Percentiles rank a stretch among this genome's conserved stretches.
Conservation (phyloP, 2,329 filamentous ascomycete species). For the Podosphaera aphanis region DNA sequence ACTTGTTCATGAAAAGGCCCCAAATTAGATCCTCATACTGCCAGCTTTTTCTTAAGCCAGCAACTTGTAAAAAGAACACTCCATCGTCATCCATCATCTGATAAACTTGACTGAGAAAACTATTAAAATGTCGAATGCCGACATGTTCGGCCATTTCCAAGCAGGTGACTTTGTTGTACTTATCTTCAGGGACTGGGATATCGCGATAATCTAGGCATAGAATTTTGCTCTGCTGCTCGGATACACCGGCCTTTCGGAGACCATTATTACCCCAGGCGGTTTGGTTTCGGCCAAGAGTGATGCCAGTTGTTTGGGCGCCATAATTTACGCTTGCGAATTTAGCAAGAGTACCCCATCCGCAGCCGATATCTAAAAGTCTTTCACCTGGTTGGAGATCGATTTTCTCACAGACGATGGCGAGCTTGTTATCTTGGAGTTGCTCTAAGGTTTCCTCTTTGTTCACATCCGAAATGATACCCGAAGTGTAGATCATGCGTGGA, state of each 20-base stretch:
- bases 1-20: slow-evolving; percentile 99
- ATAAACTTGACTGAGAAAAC: slow-evolving; percentile 67
- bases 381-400: slow-evolving; percentile 65
- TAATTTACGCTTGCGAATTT: slow-evolving; percentile 87
- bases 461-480: slow-evolving; percentile 74
- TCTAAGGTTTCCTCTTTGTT: slow-evolving; percentile 76
- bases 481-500: slow-evolving; percentile 97
- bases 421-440: slow-evolving; percentile 92
- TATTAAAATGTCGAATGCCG: slow-evolving; percentile 65
- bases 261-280: slow-evolving; percentile 90
- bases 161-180: slow-evolving; percentile 88
- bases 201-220: slow-evolving; percentile 96
- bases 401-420: slow-evolving; percentile 89
- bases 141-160: slow-evolving; percentile 98
- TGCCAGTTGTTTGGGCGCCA: slow-evolving; percentile 57
- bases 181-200: slow-evolving; percentile 52
- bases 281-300: slow-evolving; percentile 89
- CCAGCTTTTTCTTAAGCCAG: slow-evolving; percentile 82
- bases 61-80: slow-evolving; percentile 86
- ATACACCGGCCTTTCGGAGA: slow-evolving; percentile 57
- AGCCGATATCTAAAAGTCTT: slow-evolving; percentile 77
- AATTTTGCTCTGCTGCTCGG: slow-evolving; percentile 74
- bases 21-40: slow-evolving; percentile 96
- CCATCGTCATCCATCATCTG: slow-evolving; percentile 95
- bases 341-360: slow-evolving; percentile 90